Evolutionary conservation across 345 rosid genomes (phyloP).

Genomic region (sweet orange (Citrus sinensis)): DVS_A1.0 CM039161.1:1507501-1508000

Average conservation of each 20-base stretch:
- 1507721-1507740: not conserved
- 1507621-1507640: not conserved
- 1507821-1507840: not conserved
- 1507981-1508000: not conserved
- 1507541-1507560: constrained; percentile 15
- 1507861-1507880: too few species aligned
- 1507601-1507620: not conserved
- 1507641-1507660: not conserved
- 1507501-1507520: not conserved
- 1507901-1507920: too few species aligned
- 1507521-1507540: constrained; percentile 6
- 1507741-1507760: too few species aligned
- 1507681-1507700: not conserved
- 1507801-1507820: constrained; percentile 11
- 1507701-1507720: not conserved
- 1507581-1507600: not conserved
- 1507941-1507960: not conserved
- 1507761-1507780: not conserved
- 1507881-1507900: too few species aligned
- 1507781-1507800: not conserved
- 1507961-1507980: not conserved
- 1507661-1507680: not conserved
- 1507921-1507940: not conserved
- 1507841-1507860: too few species aligned
- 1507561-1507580: not conserved